Evolutionary conservation across 345 rosid species (phyloP), one percentile per base, ranked within the genome.

Genomic region (Melaleuca alternifolia): DNA sequence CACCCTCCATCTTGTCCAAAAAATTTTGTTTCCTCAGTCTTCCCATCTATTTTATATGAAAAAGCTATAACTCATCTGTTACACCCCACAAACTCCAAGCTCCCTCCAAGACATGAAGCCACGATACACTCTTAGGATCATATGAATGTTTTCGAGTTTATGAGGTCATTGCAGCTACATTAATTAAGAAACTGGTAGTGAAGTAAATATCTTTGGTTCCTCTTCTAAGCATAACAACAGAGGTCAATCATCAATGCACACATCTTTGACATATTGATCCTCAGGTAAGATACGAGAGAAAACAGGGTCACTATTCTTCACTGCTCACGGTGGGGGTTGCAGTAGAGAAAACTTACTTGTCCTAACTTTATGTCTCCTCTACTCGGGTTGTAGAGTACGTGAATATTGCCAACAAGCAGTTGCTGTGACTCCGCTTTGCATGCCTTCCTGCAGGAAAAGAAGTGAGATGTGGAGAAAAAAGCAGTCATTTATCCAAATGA

Each of bases 281-380:
- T 23, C 59, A 54, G 59, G 59, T 54, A 54, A 30, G 46, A 65
- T 15, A 30, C 46, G 30, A 65, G 77, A 65, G 23, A 65, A 30
- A 30, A 65, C 77, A 30, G 30, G 77, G 77, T 71, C 23, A 5
- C 79, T 9, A 65, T 16, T 8, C 46, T 33, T 65, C 46, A 65
- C 23, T 16, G 79, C 79, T 65, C 79, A 65, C 46, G 16, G 44
- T 23, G 79, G 21, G 46, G 24, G 18, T 11, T 0, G 12, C 48
- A 65, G 79, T 65, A 33, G 79, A 33, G 46, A 65, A 87, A 75
- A 89, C 96, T 87, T 91, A 94, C 99, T 90, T 96, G 98, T 59
- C 96, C 97, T 76, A 96, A 86, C 91, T 96, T 96, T 85, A 96
- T 90, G 33, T 96, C 99, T 84, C 99, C 97, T 85, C 92, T 91